Base-by-base conservation (phyloP, 2,329 filamentous ascomycete genomes). In the Pestalotiopsis sp. region DNA sequence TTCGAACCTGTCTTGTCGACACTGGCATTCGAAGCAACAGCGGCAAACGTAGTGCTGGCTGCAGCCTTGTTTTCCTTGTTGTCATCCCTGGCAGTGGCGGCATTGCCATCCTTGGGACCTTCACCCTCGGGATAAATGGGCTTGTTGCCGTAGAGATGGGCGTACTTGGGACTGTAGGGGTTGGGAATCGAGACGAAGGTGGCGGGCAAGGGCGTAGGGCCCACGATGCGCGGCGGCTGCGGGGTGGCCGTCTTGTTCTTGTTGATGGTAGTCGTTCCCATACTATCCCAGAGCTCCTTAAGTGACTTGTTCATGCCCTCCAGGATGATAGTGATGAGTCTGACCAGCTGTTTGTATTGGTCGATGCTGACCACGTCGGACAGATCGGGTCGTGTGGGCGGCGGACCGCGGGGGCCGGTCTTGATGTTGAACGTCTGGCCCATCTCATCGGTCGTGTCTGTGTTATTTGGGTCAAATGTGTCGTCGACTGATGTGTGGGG, bases 261-360 rank as follows among this genome's bases (percentile, higher is more conserved):
- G 10, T 20, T 35, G n/a, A 35, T 35, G 30, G 30, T 35, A 35
- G 58, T 30, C 13, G 13, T 20, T 3, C 65, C 77, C 24, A 83
- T 79, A 5, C 79, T 81, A 70, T 88, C 85, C 70, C 90, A 89
- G 68, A 82, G 81, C 64, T 82, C 81, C 69, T 76, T 80, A 68
- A 89, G 80, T 55, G 87, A 82, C 64, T 81, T 82, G 67, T 85
- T 81, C 80, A 90, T 87, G 48, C 81, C 81, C 62, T 89, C 87
- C 44, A 84, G 85, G 69, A 89, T 85, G 59, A 82, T 81, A 30
- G 75, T 80, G 67, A 88, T 77, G 13, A 91, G 80, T 3, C 81
- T 78, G n/a, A 80, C 77, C 55, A 91, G 76, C 67, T 89, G 86
- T 39, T 80, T 79, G 71, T 81, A 84, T 73, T 89, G 86, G 1